phyloP scores from a whole-genome alignment of 768 basidiomycete genomes.

The Mycena galopus region DNA sequence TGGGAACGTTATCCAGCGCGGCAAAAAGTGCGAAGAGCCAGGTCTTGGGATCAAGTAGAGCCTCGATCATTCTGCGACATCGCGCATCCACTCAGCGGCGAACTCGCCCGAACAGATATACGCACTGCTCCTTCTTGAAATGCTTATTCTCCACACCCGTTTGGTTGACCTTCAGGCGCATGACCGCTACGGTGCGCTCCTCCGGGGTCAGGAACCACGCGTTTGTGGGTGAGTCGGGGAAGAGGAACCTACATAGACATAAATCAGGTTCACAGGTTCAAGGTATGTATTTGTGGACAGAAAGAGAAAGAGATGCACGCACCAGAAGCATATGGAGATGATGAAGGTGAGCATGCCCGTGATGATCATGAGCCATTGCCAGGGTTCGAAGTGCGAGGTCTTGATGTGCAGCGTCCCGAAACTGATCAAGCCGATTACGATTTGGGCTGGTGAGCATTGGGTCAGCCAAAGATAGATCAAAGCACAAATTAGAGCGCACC shows the following conservation, averaged over 20 bases:
- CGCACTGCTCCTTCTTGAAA: conserved; percentile 71
- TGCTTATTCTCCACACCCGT: conserved; percentile 77
- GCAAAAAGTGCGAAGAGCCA: neutral
- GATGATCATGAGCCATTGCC: conserved; percentile 80
- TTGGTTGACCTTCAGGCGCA: conserved; percentile 73
- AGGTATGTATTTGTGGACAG: too few relatives aligned
- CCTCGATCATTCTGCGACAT: neutral
- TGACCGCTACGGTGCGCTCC: conserved; percentile 60
- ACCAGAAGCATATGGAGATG: conserved; percentile 60
- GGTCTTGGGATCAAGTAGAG: neutral
- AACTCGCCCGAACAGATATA: neutral
- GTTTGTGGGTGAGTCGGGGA: conserved; percentile 74
- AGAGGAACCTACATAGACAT: conserved; percentile 42
- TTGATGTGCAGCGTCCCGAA: conserved; percentile 76
- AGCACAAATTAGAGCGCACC: conserved; percentile 47
- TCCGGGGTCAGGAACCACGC: conserved; percentile 59
- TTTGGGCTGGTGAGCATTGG: conserved; percentile 62
- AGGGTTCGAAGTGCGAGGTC: conserved; percentile 69
- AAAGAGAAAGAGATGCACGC: neutral
- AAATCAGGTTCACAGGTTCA: neutral
- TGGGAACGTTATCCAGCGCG: neutral
- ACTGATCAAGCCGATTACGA: conserved; percentile 75
- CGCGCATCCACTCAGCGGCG: neutral
- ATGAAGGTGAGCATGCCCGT: conserved; percentile 61
- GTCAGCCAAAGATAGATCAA: neutral